These are phyloP conservation scores for Moesziomyces sp. DNA, from an alignment of 1,284 basidiomycete genomes.

Conservation along the genomic window DNA sequence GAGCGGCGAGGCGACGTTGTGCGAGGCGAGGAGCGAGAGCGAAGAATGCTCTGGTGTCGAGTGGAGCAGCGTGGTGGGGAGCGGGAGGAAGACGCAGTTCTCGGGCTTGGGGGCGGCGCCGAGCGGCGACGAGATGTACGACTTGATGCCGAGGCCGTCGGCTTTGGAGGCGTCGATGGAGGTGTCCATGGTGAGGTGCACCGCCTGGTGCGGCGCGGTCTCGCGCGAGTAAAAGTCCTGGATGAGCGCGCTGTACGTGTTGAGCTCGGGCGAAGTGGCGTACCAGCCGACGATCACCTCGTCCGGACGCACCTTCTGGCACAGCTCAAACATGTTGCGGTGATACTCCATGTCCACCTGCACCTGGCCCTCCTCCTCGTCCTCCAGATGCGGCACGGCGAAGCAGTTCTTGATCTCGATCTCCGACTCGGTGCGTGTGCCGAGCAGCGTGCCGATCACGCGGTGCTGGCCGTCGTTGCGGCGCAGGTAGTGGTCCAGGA, in stretches of 20 bases:
- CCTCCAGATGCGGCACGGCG: constrained; percentile 73
- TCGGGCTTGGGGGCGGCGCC: constrained; percentile 61
- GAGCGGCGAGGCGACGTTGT: constrained; percentile 66
- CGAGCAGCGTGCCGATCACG: constrained; percentile 95
- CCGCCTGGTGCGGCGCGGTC: constrained; percentile 85
- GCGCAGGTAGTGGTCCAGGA: constrained; percentile 96
- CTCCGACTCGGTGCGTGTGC: constrained; percentile 77
- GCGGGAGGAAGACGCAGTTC: constrained; percentile 66
- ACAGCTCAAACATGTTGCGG: constrained; percentile 89
- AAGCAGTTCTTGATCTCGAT: constrained; percentile 66
- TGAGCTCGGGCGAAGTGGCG: constrained; percentile 76
- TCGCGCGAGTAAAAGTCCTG: constrained; percentile 98
- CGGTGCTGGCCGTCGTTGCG: constrained; percentile 76
- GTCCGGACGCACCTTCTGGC: constrained; percentile 83
- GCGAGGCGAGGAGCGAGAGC: constrained; percentile 78
- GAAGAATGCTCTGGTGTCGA: constrained; percentile 68
- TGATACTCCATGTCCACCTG: constrained; percentile 94
- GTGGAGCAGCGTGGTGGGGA: constrained; percentile 54
- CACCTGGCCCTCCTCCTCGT: constrained; percentile 75
- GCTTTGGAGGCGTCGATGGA: constrained; percentile 70
- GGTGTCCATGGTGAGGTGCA: constrained; percentile 93
- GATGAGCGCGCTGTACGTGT: constrained; percentile 95
- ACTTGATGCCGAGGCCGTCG: constrained; percentile 75
- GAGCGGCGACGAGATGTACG: constrained; percentile 81
- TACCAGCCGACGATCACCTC: constrained; percentile 89